These are phyloP conservation scores for Chloromonas sp. DNA, from an alignment of 163 green algal species.

Conservation along the genomic window DNA sequence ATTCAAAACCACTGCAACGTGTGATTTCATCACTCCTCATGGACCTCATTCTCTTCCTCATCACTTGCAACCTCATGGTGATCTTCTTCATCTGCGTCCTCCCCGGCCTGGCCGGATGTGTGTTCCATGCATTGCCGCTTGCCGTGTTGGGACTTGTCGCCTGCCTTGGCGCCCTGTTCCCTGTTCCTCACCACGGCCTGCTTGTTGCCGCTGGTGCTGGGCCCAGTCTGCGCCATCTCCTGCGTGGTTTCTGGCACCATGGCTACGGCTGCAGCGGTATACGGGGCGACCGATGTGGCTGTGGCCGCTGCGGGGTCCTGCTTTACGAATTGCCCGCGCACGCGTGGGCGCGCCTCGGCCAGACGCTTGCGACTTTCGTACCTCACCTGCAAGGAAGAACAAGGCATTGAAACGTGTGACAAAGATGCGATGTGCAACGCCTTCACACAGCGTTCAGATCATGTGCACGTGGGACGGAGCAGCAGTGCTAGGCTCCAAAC, in stretches of 20 bases:
- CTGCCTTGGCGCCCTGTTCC: neutral
- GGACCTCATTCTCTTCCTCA: neutral
- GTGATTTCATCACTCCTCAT: neutral
- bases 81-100: neutral
- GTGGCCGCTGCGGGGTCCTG: neutral
- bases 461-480: no score
- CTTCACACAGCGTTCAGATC: no score
- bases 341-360: slow-evolving; percentile 55
- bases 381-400: slow-evolving; percentile 37
- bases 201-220: neutral
- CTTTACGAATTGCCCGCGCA: slow-evolving; percentile 70
- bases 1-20: no score
- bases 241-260: neutral
- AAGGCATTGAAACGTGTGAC: neutral
- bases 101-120: no score
- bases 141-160: no score
- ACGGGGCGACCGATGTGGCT: neutral
- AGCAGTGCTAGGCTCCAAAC: no score
- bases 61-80: neutral
- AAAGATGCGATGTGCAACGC: neutral
- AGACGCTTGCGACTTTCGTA: slow-evolving; percentile 66
- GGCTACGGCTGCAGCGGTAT: neutral
- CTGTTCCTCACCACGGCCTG: neutral
- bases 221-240: neutral
- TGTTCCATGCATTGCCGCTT: neutral